A percentile compares a stretch with the other conserved stretches of the same genome.
Evolutionary conservation across 345 rosid species (phyloP).

Genomic region (Eucalyptus tenuipes): DNA sequence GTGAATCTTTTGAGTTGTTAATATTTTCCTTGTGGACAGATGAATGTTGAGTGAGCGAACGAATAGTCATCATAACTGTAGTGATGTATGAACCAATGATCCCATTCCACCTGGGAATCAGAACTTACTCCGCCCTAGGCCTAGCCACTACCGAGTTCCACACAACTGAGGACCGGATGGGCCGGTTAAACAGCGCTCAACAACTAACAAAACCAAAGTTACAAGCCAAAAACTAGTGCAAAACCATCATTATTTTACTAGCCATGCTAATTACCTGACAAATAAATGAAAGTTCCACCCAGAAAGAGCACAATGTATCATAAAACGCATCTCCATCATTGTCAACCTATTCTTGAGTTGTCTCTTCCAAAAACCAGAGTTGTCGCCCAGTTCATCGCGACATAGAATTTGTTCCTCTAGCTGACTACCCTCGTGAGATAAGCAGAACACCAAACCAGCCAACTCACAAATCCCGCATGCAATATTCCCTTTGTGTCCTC

Average conservation of each 20-base stretch:
- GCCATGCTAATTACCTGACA: neutral
- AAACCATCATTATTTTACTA: neutral
- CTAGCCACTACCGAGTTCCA: too few relatives aligned
- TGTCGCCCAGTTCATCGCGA: conserved; percentile 61
- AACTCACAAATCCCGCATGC: conserved; percentile 37
- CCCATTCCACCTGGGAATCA: too few relatives aligned
- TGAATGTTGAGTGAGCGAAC: too few relatives aligned
- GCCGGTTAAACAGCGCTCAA: accelerated
- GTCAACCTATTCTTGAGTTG: too few relatives aligned
- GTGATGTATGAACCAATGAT: too few relatives aligned
- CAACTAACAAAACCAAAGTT: neutral
- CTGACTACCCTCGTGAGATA: conserved; percentile 44
- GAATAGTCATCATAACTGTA: too few relatives aligned
- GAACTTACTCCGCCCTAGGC: too few relatives aligned
- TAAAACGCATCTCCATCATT: neutral
- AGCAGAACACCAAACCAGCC: conserved; percentile 59
- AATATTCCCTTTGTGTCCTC: conserved; percentile 50
- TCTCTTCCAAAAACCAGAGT: conserved; percentile 57
- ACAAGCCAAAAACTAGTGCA: neutral
- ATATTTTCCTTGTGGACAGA: too few relatives aligned
- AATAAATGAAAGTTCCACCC: neutral
- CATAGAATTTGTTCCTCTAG: conserved; percentile 64
- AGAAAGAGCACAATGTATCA: neutral
- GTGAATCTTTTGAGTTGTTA: too few relatives aligned
- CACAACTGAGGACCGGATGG: neutral